Base-by-base conservation (phyloP, 306 rosid species). In the Phaseolus lunatus region DNA sequence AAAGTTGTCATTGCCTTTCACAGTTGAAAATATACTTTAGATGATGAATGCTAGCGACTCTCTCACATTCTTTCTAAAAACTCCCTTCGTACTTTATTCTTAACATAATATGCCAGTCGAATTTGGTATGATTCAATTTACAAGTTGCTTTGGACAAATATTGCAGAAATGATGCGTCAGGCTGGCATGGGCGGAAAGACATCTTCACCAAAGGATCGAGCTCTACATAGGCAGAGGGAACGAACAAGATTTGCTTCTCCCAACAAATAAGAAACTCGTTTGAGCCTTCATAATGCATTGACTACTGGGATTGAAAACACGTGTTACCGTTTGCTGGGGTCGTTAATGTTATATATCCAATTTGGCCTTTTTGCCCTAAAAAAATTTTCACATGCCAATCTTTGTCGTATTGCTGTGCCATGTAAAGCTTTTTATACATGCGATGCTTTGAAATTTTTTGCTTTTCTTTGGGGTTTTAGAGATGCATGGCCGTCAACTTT, bases 101-200 rank as follows among this genome's bases (percentile, higher is more conserved):
- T 35, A 35, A 35, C 2, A 35, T 35, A 35, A 35, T 27, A 56
- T 37, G 61, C 29, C 31, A 11, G 23, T 9, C 4, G 53, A 6
- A 43, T 70, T 49, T 41, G 58, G 58, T 13, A 35, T 15, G 18
- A 33, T 13, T 29, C n/a, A 58, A 41, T 68, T 77, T 56, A 78
- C 70, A 10, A 1, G 58, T 74, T 64, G 41, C 43, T 31, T 43
- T 74, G 65, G 52, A 50, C 52, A 50, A 53, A 67, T 9, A 31
- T 72, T 83, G 82, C 96, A 96, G 99, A 96, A 89, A 89, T 93
- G 94, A 93, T 91, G 97, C 98, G 99, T 52, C 99, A 92, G 78
- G 97, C 92, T 41, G 89, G 89, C 33, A 81, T 47, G 57, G 95
- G 93, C 11, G 95, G 92, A 22, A 95, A 92, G 87, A 88, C 94